Percentiles rank a stretch among this genome's conserved stretches.
Conservation (phyloP, 2,329 filamentous ascomycete genomes). For the Sarocladium kiliense region DNA sequence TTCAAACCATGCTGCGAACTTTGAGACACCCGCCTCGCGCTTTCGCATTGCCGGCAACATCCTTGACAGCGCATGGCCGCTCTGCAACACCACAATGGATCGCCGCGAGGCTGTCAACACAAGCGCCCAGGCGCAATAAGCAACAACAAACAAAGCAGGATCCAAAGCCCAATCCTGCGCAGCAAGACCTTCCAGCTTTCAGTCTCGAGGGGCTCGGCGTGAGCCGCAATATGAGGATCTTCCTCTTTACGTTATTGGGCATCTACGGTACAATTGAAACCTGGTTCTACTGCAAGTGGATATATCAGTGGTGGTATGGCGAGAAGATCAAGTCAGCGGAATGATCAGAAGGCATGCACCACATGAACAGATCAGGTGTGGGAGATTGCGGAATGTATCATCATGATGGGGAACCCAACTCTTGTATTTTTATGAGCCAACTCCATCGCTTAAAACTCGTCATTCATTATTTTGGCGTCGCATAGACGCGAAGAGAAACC, state of each 20-base stretch:
- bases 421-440: no score
- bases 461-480: no score
- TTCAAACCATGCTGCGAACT: not conserved
- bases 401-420: no score
- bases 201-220: conserved; percentile 22
- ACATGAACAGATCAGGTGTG: no score
- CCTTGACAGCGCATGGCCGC: not conserved
- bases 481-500: no score
- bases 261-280: conserved; percentile 28
- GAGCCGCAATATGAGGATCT: conserved; percentile 21
- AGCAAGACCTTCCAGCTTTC: conserved; percentile 18
- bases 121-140: not conserved
- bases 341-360: no score
- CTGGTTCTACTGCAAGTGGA: conserved; percentile 19
- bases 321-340: not conserved
- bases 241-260: conserved; percentile 19
- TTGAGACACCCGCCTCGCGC: not conserved
- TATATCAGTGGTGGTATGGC: conserved; percentile 6
- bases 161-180: conserved; percentile 19
- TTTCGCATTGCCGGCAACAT: not conserved
- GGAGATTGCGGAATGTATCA: no score
- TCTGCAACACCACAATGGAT: not conserved
- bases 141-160: not conserved
- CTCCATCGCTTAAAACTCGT: no score
- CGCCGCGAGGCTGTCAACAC: not conserved